Base-by-base conservation (phyloP, 257 asterid genomes). In the Fraxinus cuspidata region DNA sequence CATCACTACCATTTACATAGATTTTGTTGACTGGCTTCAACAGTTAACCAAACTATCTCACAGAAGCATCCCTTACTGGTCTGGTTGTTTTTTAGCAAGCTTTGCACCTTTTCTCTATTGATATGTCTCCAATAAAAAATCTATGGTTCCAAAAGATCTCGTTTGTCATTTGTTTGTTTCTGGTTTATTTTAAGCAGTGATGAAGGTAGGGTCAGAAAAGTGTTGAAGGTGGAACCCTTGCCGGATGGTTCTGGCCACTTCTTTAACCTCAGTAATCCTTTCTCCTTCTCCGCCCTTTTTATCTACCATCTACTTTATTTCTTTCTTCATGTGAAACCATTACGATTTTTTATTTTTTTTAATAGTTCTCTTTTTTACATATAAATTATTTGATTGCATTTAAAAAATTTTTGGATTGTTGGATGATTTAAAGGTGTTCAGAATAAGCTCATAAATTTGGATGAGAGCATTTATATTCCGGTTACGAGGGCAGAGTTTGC, bases 211-310 rank as follows among this genome's bases (percentile, higher is more conserved):
- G 98, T 95, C 79, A 89, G 96, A 83, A 95, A 95, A 84, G 96
- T 95, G 77, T 78, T 95, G 94, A 95, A 87, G 92, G 93, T 93
- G 85, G 99, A 95, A 82, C 97, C 99, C 34, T 86, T 95, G 84
- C 99, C 99, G 4, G 99, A 93, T 90, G 97, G 99, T 78, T 95
- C 99, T 70, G 99, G 99, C 44, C 97, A 89, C 86, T 95, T 95
- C 90, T 95, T 93, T 81, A 93, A 90, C 84, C 98, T 95, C 78
- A 92, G 98, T 95, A 90, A 86, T 38, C 63, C 32, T 83, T 82
- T 74, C n/a, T 31, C 60, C 81, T 60, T 89, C 78, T 73, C 37
- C 31, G 44, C 73, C 74, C 77, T 34, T 42, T n/a, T 53, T 58
- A 29, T 58, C 66, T n/a, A 58, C 31, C 31, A 23, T 58, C 66